phyloP scores from a whole-genome alignment of 768 basidiomycete genomes.

The Russula vinacea region DNA sequence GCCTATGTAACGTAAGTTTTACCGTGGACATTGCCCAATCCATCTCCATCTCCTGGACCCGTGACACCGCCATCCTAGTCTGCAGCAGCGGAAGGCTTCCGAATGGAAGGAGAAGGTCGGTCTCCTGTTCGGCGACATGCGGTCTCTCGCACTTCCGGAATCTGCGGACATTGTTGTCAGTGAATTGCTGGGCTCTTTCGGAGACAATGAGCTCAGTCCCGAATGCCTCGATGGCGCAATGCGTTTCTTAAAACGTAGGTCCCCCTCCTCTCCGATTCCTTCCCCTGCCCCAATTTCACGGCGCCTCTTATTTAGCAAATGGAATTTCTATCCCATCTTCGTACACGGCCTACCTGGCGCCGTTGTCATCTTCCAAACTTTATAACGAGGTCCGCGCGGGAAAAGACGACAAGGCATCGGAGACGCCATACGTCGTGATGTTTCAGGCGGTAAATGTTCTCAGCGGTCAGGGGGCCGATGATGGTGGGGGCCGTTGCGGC shows the following conservation, averaged over 20 bases:
- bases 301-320: constrained; percentile 51
- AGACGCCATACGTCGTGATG: constrained; percentile 99
- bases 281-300: not conserved
- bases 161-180: constrained; percentile 90
- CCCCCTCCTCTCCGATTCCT: not conserved
- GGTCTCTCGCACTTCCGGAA: constrained; percentile 76
- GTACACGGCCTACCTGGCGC: constrained; percentile 92
- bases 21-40: constrained; percentile 10
- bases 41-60: constrained; percentile 23
- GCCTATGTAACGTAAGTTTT: constrained; percentile 86
- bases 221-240: constrained; percentile 96
- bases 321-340: constrained; percentile 96
- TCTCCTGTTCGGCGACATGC: constrained; percentile 94
- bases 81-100: constrained; percentile 74
- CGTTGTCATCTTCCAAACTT: constrained; percentile 90
- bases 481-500: constrained; percentile 69
- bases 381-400: constrained; percentile 73
- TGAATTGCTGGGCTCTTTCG: constrained; percentile 95
- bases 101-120: constrained; percentile 84
- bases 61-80: constrained; percentile 42
- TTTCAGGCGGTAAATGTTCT: constrained; percentile 90
- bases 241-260: constrained; percentile 77
- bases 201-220: constrained; percentile 97
- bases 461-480: constrained; percentile 66
- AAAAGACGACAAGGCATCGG: constrained; percentile 67